Conservation (phyloP, 1,284 basidiomycete genomes). For the Melampsora americana region DNA sequence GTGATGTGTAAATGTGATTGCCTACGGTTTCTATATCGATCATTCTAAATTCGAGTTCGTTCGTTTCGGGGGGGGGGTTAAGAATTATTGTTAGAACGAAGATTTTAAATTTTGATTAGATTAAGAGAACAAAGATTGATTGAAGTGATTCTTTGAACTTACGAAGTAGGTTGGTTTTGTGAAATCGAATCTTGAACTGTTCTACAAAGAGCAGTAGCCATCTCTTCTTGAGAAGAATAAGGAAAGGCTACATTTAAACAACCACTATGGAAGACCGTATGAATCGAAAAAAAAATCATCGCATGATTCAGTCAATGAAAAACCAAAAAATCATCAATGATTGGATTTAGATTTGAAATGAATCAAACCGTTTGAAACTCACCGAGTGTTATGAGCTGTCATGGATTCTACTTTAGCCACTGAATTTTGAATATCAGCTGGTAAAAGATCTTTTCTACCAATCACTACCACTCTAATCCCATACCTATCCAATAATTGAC, state of each 20-base stretch:
- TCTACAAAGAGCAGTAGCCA: constrained; percentile 66
- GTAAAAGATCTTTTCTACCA: constrained; percentile 73
- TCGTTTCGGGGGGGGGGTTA: too few relatives aligned
- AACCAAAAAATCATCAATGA: too few relatives aligned
- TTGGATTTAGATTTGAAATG: neutral
- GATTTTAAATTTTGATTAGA: constrained; percentile 25
- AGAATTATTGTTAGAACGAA: neutral
- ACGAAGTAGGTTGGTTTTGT: constrained; percentile 2
- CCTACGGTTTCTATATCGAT: constrained; percentile 69
- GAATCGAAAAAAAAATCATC: too few relatives aligned
- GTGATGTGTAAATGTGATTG: constrained; percentile 64
- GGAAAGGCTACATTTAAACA: constrained; percentile 93
- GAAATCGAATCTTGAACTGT: constrained; percentile 33
- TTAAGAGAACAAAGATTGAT: too few relatives aligned
- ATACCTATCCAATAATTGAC: constrained; percentile 70
- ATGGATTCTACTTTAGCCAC: constrained; percentile 71
- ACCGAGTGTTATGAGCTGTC: constrained; percentile 73
- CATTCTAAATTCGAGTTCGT: constrained; percentile 51
- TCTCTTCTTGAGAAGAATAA: constrained; percentile 88
- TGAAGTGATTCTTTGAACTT: too few relatives aligned
- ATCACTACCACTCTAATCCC: constrained; percentile 81
- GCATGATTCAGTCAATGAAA: constrained; percentile 8
- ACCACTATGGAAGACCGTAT: constrained; percentile 61
- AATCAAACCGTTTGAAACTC: constrained; percentile 48
- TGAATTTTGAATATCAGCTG: constrained; percentile 68